Evolutionary conservation across 306 rosid genomes (phyloP).

Genomic region (Fragaria ananassa): DNA sequence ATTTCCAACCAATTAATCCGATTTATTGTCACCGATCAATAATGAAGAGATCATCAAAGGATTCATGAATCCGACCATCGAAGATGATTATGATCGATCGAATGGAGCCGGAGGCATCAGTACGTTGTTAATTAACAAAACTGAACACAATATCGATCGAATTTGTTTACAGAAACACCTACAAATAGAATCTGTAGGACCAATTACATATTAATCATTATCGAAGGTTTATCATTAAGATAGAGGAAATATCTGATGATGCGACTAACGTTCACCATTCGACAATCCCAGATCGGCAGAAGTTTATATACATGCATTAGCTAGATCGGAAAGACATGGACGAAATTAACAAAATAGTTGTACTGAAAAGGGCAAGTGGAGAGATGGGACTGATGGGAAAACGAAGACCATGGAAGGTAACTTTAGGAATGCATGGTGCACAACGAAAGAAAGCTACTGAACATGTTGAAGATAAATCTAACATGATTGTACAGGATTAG

Average conservation of each 20-base stretch:
- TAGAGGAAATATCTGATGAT: not conserved
- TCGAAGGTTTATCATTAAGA: not conserved
- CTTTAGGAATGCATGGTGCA: slow-evolving; percentile 61
- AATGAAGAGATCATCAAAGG: too few species aligned
- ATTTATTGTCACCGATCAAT: too few species aligned
- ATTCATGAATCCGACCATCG: too few species aligned
- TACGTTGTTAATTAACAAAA: too few species aligned
- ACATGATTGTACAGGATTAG: slow-evolving; percentile 24
- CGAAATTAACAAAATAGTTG: not conserved
- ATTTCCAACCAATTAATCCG: not conserved
- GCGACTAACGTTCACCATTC: not conserved
- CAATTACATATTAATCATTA: not conserved
- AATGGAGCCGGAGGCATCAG: too few species aligned
- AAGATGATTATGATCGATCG: too few species aligned
- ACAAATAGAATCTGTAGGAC: not conserved
- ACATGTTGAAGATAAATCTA: slow-evolving; percentile 41
- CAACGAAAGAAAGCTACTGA: slow-evolving; percentile 62
- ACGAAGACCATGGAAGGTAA: slow-evolving; percentile 53
- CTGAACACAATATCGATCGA: too few species aligned
- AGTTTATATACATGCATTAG: not conserved
- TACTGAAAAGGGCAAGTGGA: not conserved
- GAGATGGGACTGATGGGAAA: slow-evolving; percentile 57
- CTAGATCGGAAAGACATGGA: not conserved
- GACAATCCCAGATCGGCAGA: not conserved
- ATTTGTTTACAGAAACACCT: too few species aligned